A percentile compares a stretch with the other conserved stretches of the same genome.
These are phyloP conservation scores for Turritis glabra DNA, from an alignment of 345 rosid genomes.

Conservation along the genomic window DNA sequence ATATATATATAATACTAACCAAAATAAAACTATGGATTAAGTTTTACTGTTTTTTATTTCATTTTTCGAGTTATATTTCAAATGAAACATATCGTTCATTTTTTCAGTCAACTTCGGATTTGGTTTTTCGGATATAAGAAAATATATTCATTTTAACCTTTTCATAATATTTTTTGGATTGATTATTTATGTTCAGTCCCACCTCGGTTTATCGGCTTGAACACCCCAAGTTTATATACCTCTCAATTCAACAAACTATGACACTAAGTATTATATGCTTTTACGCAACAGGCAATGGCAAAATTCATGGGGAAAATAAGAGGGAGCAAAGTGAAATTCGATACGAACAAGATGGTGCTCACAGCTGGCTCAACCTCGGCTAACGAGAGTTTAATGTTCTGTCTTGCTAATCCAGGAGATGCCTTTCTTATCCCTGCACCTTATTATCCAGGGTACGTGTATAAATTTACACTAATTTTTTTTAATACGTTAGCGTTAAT, in stretches of 20 bases:
- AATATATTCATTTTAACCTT: not conserved
- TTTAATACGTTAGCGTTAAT: not conserved
- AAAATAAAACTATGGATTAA: too few relatives aligned
- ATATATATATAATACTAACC: too few relatives aligned
- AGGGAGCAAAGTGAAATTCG: slow-evolving; percentile 69
- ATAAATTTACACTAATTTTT: not conserved
- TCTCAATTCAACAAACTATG: not conserved
- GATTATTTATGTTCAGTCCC: too few relatives aligned
- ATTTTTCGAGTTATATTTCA: too few relatives aligned
- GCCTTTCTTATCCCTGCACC: slow-evolving; percentile 93
- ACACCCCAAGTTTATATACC: not conserved
- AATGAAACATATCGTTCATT: too few relatives aligned
- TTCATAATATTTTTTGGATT: too few relatives aligned
- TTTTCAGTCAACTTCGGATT: not conserved
- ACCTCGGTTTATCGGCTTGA: too few relatives aligned
- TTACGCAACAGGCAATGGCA: slow-evolving; percentile 50
- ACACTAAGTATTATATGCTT: not conserved
- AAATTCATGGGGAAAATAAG: slow-evolving; percentile 68
- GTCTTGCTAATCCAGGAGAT: slow-evolving; percentile 81
- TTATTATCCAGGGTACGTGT: slow-evolving; percentile 79
- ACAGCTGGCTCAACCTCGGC: slow-evolving; percentile 95
- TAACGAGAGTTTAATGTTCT: slow-evolving; percentile 85
- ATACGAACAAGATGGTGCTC: slow-evolving; percentile 64
- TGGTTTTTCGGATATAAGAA: not conserved
- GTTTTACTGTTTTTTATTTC: too few relatives aligned